Percentiles rank a stretch among this genome's conserved stretches.
Conservation (phyloP, 140 eudicot species). For the Erigeron philadelphicus region DNA sequence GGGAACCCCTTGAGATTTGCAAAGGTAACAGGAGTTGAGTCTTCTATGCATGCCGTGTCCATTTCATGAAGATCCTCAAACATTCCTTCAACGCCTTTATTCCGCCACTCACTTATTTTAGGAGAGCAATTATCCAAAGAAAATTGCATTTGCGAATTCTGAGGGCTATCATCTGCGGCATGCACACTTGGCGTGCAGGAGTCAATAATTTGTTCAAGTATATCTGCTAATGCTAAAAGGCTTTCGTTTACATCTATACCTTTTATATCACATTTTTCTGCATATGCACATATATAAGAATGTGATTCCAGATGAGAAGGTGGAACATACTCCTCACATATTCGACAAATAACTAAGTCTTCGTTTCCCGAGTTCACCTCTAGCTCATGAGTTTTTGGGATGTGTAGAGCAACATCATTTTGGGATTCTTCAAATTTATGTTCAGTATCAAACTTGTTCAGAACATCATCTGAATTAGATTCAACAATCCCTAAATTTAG, state of each 20-base stretch:
- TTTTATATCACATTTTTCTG: slow-evolving; percentile 69
- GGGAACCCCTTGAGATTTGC: slow-evolving; percentile 51
- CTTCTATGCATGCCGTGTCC: slow-evolving; percentile 93
- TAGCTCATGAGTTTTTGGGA: slow-evolving; percentile 32
- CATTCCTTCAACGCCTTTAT: slow-evolving; percentile 83
- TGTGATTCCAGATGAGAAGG: slow-evolving; percentile 63
- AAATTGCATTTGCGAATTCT: slow-evolving; percentile 38
- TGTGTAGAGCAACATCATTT: slow-evolving; percentile 16
- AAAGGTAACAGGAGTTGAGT: slow-evolving; percentile 39
- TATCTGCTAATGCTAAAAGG: slow-evolving; percentile 56
- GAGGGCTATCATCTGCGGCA: slow-evolving; percentile 47
- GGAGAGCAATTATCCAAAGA: slow-evolving; percentile 59
- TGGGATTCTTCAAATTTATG: slow-evolving; percentile 26
- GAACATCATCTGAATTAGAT: slow-evolving; percentile 31
- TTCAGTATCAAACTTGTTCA: slow-evolving; percentile 26
- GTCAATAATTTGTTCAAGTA: slow-evolving; percentile 67
- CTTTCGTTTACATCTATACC: slow-evolving; percentile 58
- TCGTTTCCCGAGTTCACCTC: slow-evolving; percentile 34
- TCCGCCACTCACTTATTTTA: slow-evolving; percentile 59
- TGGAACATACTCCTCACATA: slow-evolving; percentile 83
- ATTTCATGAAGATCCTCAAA: slow-evolving; percentile 91
- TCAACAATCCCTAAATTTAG: slow-evolving; percentile 42
- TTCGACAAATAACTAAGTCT: slow-evolving; percentile 66
- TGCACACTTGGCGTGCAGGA: slow-evolving; percentile 41
- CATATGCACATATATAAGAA: slow-evolving; percentile 84